These are phyloP conservation scores for Amesomyces nigricolor DNA, from an alignment of 2,329 filamentous ascomycete species.

Conservation along the genomic window DNA sequence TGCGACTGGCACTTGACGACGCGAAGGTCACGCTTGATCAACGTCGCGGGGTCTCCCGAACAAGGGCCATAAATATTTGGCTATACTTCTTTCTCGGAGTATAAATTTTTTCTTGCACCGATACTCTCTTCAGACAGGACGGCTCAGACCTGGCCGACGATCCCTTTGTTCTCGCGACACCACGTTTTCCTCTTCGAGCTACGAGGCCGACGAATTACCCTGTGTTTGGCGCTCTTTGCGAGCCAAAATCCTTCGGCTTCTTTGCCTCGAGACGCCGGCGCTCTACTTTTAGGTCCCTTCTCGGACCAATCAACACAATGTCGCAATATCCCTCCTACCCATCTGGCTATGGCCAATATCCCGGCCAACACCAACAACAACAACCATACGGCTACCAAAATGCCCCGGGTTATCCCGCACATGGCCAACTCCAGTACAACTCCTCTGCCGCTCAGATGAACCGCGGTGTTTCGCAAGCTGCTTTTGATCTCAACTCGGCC, in stretches of 20 bases:
- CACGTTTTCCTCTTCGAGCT: not conserved
- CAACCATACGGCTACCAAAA: conserved; percentile 26
- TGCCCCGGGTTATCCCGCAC: conserved; percentile 16
- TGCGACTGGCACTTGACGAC: not conserved
- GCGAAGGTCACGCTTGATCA: not conserved
- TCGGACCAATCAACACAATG: conserved; percentile 28
- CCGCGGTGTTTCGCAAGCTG: conserved; percentile 28
- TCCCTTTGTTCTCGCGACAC: not conserved
- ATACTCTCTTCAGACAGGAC: too few relatives aligned
- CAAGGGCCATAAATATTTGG: too few relatives aligned
- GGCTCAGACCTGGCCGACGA: not conserved
- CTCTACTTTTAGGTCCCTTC: not conserved
- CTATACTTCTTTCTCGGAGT: too few relatives aligned
- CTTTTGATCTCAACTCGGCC: conserved; percentile 36
- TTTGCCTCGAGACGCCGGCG: conserved; percentile 7
- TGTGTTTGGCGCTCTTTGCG: not conserved
- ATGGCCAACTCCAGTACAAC: conserved; percentile 16
- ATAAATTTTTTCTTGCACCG: too few relatives aligned
- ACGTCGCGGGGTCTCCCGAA: not conserved
- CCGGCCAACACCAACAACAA: conserved; percentile 27
- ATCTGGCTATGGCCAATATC: conserved; percentile 31
- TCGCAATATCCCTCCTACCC: conserved; percentile 34
- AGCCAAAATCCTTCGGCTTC: not conserved
- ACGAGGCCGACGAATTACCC: not conserved
- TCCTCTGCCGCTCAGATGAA: conserved; percentile 15